phyloP scores from a whole-genome alignment of 2,329 filamentous ascomycete species.

The Ramularia endophylla region DNA sequence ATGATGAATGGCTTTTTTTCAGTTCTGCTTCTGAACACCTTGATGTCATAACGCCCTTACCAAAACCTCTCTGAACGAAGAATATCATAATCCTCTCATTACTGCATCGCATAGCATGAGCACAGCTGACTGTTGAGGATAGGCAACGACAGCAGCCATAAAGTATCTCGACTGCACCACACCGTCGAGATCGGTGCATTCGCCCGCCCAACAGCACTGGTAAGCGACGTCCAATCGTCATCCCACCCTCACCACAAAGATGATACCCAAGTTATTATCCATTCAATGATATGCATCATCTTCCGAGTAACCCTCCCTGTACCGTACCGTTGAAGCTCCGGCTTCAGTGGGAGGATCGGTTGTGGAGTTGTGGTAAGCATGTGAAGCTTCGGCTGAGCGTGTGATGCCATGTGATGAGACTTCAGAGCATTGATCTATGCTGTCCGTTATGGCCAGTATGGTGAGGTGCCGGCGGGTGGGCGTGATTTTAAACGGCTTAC shows the following conservation, averaged over 20 bases:
- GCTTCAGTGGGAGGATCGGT: slow-evolving; percentile 32
- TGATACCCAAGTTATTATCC: slow-evolving; percentile 35
- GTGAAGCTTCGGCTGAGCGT: slow-evolving; percentile 16
- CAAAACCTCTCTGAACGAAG: slow-evolving; percentile 32
- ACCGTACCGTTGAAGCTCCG: slow-evolving; percentile 28
- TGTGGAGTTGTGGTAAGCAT: slow-evolving; percentile 32
- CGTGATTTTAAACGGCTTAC: slow-evolving; percentile 36
- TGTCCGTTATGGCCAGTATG: slow-evolving; percentile 32
- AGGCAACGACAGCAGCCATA: too few relatives aligned
- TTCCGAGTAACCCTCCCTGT: slow-evolving; percentile 33
- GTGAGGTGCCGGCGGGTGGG: slow-evolving; percentile 32
- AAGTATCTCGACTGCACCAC: too few relatives aligned
- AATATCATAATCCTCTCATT: not conserved
- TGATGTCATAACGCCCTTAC: slow-evolving; percentile 36
- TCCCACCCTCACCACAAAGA: slow-evolving; percentile 23
- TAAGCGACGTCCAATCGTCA: slow-evolving; percentile 8
- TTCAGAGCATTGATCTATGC: slow-evolving; percentile 29
- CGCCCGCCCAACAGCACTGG: not conserved
- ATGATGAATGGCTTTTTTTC: slow-evolving; percentile 37
- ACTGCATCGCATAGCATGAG: slow-evolving; percentile 1
- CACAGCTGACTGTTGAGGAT: not conserved
- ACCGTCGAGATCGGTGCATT: slow-evolving; percentile 1
- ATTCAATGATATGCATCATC: slow-evolving; percentile 35
- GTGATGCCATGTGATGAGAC: slow-evolving; percentile 24
- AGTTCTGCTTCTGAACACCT: slow-evolving; percentile 35